Conservation (phyloP, 2,329 filamentous ascomycete species). For the Geoglossum cookeanum region DNA sequence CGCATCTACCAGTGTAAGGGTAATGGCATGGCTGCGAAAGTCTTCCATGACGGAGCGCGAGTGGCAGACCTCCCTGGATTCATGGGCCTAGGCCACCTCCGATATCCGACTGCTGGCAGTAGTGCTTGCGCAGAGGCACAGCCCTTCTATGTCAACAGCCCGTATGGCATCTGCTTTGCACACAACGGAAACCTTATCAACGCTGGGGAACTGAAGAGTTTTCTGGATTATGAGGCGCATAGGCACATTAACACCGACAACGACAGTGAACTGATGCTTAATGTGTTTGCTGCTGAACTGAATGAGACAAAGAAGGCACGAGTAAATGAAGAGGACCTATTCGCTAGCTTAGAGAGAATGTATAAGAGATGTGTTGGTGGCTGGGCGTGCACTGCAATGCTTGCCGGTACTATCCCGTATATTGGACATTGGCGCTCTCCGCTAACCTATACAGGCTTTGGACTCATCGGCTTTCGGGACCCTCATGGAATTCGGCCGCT, state of each 20-base stretch:
- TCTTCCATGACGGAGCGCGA: conserved; percentile 63
- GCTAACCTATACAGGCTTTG: conserved; percentile 35
- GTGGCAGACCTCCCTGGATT: conserved; percentile 60
- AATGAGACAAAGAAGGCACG: conserved; percentile 65
- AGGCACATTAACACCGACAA: conserved; percentile 82
- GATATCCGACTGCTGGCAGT: conserved; percentile 80
- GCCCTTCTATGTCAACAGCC: conserved; percentile 78
- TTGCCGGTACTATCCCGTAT: conserved; percentile 34
- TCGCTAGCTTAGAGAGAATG: conserved; percentile 50
- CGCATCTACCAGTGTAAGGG: conserved; percentile 81
- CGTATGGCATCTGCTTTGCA: conserved; percentile 62
- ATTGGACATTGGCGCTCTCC: not conserved
- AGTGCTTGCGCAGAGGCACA: conserved; percentile 72
- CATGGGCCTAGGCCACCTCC: conserved; percentile 70
- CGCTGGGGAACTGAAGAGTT: conserved; percentile 46
- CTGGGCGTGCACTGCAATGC: conserved; percentile 66
- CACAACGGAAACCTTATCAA: conserved; percentile 88
- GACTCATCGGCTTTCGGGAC: conserved; percentile 63
- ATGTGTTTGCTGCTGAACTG: conserved; percentile 69
- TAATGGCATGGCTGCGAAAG: conserved; percentile 68
- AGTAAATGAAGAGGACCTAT: conserved; percentile 61
- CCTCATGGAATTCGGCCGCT: conserved; percentile 68
- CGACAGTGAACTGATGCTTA: conserved; percentile 74
- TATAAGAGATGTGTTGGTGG: conserved; percentile 56
- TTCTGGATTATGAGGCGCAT: conserved; percentile 59